A percentile compares a stretch with the other conserved stretches of the same genome.
Conservation (phyloP, 2,329 filamentous ascomycete species). For the Pseudonectria buxi region DNA sequence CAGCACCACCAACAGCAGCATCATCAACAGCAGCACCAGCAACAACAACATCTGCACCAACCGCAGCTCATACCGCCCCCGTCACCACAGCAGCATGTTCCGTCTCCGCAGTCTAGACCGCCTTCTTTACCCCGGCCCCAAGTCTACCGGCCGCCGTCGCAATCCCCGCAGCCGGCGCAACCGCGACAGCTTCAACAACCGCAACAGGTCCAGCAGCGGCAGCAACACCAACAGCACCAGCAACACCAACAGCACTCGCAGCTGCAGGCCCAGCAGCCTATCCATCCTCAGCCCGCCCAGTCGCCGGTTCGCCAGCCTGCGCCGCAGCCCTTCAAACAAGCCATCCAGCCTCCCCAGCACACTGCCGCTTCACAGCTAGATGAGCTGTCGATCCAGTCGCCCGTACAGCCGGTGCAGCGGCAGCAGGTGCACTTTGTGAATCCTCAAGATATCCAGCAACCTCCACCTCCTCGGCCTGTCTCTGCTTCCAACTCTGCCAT, state of each 20-base stretch:
- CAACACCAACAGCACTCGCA: constrained; percentile 11
- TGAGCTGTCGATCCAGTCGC: constrained; percentile 12
- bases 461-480: constrained; percentile 22
- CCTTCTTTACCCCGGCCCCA: constrained; percentile 16
- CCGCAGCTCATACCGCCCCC: background rate
- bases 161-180: constrained; percentile 10
- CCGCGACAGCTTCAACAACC: constrained; percentile 13
- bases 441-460: constrained; percentile 31
- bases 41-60: constrained; percentile 6
- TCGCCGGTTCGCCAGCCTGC: constrained; percentile 6
- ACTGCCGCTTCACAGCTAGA: constrained; percentile 9
- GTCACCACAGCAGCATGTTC: background rate
- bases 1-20: constrained; percentile 8
- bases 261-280: constrained; percentile 7
- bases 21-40: constrained; percentile 11
- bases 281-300: constrained; percentile 4
- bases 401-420: constrained; percentile 16
- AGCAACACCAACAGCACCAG: constrained; percentile 8
- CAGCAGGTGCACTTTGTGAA: constrained; percentile 30
- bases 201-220: constrained; percentile 9
- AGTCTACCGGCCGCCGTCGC: constrained; percentile 14
- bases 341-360: constrained; percentile 5
- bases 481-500: constrained; percentile 4
- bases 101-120: constrained; percentile 17
- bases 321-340: constrained; percentile 11